These are phyloP conservation scores for Inga laurina DNA, from an alignment of 306 rosid genomes.

Conservation along the genomic window DNA sequence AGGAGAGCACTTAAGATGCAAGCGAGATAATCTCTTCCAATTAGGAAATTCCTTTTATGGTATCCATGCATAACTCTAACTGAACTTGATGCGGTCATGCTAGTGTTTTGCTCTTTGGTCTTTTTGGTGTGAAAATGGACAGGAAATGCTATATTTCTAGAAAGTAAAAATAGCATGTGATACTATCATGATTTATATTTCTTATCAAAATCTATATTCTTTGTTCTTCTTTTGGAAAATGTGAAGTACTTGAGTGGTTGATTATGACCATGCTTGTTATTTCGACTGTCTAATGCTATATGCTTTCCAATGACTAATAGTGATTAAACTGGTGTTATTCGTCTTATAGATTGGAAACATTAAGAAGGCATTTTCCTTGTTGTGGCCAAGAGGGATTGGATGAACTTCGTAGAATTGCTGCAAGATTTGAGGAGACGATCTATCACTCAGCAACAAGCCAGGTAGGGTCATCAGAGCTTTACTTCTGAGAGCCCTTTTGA, in stretches of 20 bases:
- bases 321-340: not conserved
- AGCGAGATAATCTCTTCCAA: not conserved
- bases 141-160: not conserved
- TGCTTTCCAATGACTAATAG: not conserved
- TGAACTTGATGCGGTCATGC: not conserved
- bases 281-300: not conserved
- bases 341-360: conserved; percentile 47
- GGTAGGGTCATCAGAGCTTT: conserved; percentile 20
- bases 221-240: not conserved
- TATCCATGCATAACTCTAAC: not conserved
- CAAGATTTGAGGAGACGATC: conserved; percentile 56
- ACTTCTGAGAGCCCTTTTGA: no score
- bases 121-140: not conserved
- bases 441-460: conserved; percentile 43
- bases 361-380: conserved; percentile 51
- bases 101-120: not conserved
- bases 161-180: not conserved
- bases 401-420: conserved; percentile 54
- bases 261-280: not conserved
- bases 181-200: not conserved
- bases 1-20: not conserved
- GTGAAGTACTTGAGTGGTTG: not conserved
- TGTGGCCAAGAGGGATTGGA: conserved; percentile 51
- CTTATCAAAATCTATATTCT: not conserved
- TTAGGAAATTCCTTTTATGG: not conserved